These are phyloP conservation scores for Aspergillus sp. DNA, from an alignment of 2,329 filamentous ascomycete species.

Conservation along the genomic window DNA sequence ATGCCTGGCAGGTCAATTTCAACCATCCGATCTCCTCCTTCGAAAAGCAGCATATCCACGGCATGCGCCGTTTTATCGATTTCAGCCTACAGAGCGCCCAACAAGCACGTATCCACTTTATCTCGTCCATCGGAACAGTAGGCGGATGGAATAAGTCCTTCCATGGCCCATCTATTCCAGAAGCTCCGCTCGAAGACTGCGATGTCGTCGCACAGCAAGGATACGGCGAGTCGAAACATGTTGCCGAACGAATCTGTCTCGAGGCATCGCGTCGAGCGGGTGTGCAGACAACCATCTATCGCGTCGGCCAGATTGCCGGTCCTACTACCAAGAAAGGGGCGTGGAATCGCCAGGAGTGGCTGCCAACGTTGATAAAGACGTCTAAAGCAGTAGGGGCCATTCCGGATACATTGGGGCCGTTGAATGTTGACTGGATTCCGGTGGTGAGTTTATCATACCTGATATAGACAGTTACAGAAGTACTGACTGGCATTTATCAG, in stretches of 20 bases:
- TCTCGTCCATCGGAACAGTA: conserved; percentile 25
- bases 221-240: conserved; percentile 31
- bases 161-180: conserved; percentile 22
- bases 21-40: conserved; percentile 30
- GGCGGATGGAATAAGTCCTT: conserved; percentile 12
- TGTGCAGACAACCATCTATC: conserved; percentile 20
- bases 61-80: conserved; percentile 24
- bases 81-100: conserved; percentile 16
- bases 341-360: conserved; percentile 57
- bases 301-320: conserved; percentile 34
- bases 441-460: too few relatives aligned
- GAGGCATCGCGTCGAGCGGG: conserved; percentile 18
- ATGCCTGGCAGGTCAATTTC: conserved; percentile 36
- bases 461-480: too few relatives aligned
- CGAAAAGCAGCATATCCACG: conserved; percentile 25
- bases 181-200: conserved; percentile 16
- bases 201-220: conserved; percentile 29
- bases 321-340: conserved; percentile 31
- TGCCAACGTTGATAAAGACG: conserved; percentile 35
- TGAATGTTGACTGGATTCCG: too few relatives aligned
- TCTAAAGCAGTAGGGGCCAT: too few relatives aligned
- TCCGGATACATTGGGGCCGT: too few relatives aligned
- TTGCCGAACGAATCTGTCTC: conserved; percentile 43
- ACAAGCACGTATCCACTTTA: conserved; percentile 23
- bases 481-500: too few relatives aligned